Evolutionary conservation across 2,329 filamentous ascomycete genomes (phyloP).

Genomic region (Trichophyton benhamiae): DNA sequence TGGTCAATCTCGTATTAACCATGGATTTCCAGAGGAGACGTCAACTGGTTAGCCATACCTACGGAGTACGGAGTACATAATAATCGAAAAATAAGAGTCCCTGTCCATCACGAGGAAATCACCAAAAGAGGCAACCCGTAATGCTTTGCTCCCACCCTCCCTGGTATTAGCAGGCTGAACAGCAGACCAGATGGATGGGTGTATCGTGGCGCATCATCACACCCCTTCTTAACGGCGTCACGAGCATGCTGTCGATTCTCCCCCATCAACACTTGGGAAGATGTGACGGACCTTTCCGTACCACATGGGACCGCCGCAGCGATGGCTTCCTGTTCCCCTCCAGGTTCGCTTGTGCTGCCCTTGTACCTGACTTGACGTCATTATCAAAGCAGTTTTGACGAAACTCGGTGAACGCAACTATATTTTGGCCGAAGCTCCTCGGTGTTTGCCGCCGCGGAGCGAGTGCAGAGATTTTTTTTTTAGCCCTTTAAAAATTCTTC

Average conservation of each 20-base stretch:
- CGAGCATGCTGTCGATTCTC: neutral
- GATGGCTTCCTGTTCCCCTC: neutral
- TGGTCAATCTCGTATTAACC: neutral
- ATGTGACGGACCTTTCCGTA: neutral
- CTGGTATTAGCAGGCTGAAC: neutral
- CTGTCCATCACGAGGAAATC: neutral
- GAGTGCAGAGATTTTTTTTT: neutral
- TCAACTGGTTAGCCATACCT: neutral
- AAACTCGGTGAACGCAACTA: neutral
- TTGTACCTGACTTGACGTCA: neutral
- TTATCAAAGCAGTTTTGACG: neutral
- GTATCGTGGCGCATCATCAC: neutral
- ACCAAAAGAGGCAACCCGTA: neutral
- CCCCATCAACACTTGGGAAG: no score
- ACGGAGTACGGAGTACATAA: no score
- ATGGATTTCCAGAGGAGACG: neutral
- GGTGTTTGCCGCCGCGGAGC: neutral
- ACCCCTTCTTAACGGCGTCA: neutral
- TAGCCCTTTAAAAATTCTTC: neutral
- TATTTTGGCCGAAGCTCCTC: neutral
- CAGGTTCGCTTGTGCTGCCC: neutral
- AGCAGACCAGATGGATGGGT: neutral
- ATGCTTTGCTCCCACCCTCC: neutral
- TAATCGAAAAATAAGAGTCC: neutral
- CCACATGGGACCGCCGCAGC: neutral